Conservation (phyloP, 148 eudicot genomes). For the Dysphania ambrosioides region DNA sequence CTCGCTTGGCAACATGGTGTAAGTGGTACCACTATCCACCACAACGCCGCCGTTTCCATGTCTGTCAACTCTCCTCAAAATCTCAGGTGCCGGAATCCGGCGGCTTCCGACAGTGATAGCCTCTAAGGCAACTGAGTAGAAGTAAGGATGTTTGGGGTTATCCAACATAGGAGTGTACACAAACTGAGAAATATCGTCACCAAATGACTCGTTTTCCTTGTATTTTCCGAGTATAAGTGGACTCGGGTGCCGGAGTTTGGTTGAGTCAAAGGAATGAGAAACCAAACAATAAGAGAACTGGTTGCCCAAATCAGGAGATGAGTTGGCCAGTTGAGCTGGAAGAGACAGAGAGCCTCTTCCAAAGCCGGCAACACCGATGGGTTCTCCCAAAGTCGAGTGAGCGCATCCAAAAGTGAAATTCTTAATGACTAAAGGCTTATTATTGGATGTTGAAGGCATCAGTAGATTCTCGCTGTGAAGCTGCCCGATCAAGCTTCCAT, state of each 20-base stretch:
- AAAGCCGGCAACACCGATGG: slow-evolving; percentile 90
- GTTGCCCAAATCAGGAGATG: slow-evolving; percentile 59
- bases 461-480: slow-evolving; percentile 47
- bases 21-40: slow-evolving; percentile 85
- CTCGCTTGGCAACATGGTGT: slow-evolving; percentile 56
- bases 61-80: slow-evolving; percentile 41
- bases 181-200: not conserved
- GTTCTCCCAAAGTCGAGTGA: slow-evolving; percentile 68
- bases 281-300: slow-evolving; percentile 78
- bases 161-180: slow-evolving; percentile 56
- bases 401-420: slow-evolving; percentile 87
- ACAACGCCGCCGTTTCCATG: slow-evolving; percentile 79
- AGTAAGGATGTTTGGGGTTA: slow-evolving; percentile 66
- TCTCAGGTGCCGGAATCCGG: slow-evolving; percentile 46
- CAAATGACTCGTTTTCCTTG: slow-evolving; percentile 24
- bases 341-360: slow-evolving; percentile 75
- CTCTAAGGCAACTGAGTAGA: slow-evolving; percentile 66
- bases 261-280: slow-evolving; percentile 67
- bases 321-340: slow-evolving; percentile 67
- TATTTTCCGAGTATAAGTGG: slow-evolving; percentile 67
- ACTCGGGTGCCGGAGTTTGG: slow-evolving; percentile 53
- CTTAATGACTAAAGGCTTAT: slow-evolving; percentile 26
- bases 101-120: slow-evolving; percentile 49
- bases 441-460: slow-evolving; percentile 37
- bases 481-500: slow-evolving; percentile 65